phyloP scores from a whole-genome alignment of 75 land plant genomes.

The Pinus albicaulis region DNA sequence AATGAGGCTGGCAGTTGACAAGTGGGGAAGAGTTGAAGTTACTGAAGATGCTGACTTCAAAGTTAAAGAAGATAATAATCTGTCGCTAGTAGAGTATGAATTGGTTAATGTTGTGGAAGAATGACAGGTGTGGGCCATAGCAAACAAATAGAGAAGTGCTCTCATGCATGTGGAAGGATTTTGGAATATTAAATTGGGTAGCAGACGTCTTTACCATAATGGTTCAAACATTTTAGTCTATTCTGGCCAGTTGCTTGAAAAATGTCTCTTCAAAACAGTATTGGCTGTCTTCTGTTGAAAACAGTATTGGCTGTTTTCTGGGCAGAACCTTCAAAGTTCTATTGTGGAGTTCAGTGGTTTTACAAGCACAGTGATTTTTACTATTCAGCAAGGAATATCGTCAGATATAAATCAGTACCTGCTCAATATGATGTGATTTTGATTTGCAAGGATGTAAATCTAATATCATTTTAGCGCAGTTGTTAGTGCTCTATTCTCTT shows the following conservation, averaged over 20 bases:
- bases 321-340: neutral
- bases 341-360: neutral
- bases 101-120: slow-evolving; percentile 31
- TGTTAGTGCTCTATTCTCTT: no score
- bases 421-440: no score
- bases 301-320: neutral
- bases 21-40: slow-evolving; percentile 55
- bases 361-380: neutral
- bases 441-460: no score
- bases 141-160: neutral
- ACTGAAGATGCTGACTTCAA: slow-evolving; percentile 38
- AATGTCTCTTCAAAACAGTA: neutral
- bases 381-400: neutral
- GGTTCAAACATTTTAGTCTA: neutral
- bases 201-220: neutral
- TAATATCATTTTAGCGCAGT: no score
- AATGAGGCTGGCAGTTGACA: slow-evolving; percentile 64
- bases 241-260: neutral
- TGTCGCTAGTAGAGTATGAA: slow-evolving; percentile 57
- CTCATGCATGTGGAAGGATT: neutral
- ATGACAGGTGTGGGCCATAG: neutral
- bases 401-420: neutral
- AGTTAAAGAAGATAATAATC: slow-evolving; percentile 59
- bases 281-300: neutral
- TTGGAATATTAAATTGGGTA: slow-evolving; percentile 3